These are phyloP conservation scores for Prunus kanzakura DNA, from an alignment of 306 rosid genomes.

Conservation along the genomic window DNA sequence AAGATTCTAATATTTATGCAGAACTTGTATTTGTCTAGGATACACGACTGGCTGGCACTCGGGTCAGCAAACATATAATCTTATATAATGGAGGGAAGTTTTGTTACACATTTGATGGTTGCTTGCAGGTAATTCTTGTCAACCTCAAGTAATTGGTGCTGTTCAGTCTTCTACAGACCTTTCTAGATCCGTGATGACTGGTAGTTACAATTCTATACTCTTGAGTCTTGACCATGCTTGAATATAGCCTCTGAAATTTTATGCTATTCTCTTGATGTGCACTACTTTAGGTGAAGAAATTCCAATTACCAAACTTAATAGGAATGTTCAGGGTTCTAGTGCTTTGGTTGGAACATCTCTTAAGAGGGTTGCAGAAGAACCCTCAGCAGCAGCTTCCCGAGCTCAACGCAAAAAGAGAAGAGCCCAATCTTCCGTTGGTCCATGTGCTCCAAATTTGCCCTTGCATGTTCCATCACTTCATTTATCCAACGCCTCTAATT, in stretches of 20 bases:
- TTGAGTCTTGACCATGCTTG: not conserved
- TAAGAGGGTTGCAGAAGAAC: constrained; percentile 16
- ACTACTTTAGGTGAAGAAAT: constrained; percentile 17
- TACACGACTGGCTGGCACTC: not conserved
- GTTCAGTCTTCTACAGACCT: not conserved
- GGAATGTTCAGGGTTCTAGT: constrained; percentile 8
- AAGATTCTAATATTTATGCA: not conserved
- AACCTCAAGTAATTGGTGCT: not conserved
- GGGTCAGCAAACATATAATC: not conserved
- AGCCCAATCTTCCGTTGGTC: not conserved
- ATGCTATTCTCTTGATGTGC: not conserved
- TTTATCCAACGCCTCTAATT: not conserved
- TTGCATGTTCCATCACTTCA: not conserved
- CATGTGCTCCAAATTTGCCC: not conserved
- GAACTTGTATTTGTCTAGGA: constrained; percentile 2
- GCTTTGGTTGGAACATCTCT: not conserved
- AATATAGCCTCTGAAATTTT: not conserved
- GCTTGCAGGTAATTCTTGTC: constrained; percentile 15
- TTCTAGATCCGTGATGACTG: not conserved
- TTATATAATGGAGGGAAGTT: not conserved
- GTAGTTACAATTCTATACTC: not conserved
- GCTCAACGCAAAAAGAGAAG: constrained; percentile 5
- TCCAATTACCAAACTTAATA: not conserved
- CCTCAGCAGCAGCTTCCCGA: not conserved
- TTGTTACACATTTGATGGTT: constrained; percentile 6